Evolutionary conservation across 495 filamentous ascomycete genomes (phyloP).

Genomic region (Penicillium steckii): DNA sequence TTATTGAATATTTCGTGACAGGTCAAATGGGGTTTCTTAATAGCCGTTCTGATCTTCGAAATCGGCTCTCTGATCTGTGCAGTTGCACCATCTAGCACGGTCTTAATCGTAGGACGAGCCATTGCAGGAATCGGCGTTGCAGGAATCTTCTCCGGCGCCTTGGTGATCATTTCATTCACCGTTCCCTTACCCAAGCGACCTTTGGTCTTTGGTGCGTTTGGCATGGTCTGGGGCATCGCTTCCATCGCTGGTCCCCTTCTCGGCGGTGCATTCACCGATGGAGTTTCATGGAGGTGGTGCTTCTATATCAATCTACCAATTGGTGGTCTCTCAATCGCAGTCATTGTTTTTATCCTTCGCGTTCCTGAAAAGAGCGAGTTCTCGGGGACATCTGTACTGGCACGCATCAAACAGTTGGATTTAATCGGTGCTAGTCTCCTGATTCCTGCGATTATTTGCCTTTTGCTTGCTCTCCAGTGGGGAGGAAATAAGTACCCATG

Average conservation of each 20-base stretch:
- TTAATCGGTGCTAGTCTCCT: slow-evolving; percentile 33
- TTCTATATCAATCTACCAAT: slow-evolving; percentile 78
- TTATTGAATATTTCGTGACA: too few species aligned
- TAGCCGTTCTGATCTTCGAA: slow-evolving; percentile 68
- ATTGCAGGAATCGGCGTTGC: slow-evolving; percentile 66
- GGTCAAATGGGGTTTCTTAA: slow-evolving; percentile 61
- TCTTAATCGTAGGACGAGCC: slow-evolving; percentile 75
- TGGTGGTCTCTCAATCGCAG: slow-evolving; percentile 54
- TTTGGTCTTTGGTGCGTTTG: slow-evolving; percentile 64
- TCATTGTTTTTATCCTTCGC: slow-evolving; percentile 53
- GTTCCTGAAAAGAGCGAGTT: slow-evolving; percentile 22
- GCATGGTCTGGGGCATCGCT: slow-evolving; percentile 69
- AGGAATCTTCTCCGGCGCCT: slow-evolving; percentile 71
- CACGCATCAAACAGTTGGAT: slow-evolving; percentile 31
- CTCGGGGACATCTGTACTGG: slow-evolving; percentile 11
- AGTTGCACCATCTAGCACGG: slow-evolving; percentile 60
- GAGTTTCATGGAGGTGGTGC: slow-evolving; percentile 79
- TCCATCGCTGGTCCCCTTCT: slow-evolving; percentile 65
- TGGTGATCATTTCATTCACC: slow-evolving; percentile 62
- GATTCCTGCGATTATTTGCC: slow-evolving; percentile 37
- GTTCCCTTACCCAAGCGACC: slow-evolving; percentile 67
- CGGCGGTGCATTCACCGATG: slow-evolving; percentile 55
- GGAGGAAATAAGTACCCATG: slow-evolving; percentile 39
- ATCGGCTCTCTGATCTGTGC: slow-evolving; percentile 70
- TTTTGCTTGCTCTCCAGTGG: slow-evolving; percentile 44